Percentiles rank a stretch among this genome's conserved stretches.
Evolutionary conservation across 768 basidiomycete genomes (phyloP).

Genomic region (Clitopilus hobsonii): DNA sequence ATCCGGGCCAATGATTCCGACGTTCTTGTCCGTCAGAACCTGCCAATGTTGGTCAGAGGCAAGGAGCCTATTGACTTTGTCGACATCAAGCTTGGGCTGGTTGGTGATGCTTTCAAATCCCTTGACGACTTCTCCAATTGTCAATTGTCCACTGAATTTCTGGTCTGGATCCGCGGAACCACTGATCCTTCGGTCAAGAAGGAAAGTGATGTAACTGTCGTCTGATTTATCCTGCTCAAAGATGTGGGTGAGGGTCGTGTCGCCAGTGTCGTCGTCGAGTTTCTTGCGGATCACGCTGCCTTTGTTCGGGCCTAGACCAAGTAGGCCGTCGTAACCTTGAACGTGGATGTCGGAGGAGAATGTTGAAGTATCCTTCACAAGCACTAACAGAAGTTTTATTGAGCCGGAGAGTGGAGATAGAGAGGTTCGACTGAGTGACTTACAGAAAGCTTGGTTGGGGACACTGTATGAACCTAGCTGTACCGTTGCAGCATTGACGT

Average conservation of each 20-base stretch:
- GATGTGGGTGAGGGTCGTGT: constrained; percentile 60
- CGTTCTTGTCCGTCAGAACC: constrained; percentile 56
- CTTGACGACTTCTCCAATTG: constrained; percentile 59
- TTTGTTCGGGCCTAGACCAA: constrained; percentile 76
- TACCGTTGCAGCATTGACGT: constrained; percentile 48
- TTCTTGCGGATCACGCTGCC: constrained; percentile 62
- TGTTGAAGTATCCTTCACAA: constrained; percentile 56
- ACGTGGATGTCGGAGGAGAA: constrained; percentile 58
- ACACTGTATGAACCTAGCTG: constrained; percentile 55
- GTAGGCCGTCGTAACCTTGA: constrained; percentile 65
- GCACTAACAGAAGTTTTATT: constrained; percentile 33
- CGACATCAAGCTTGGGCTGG: constrained; percentile 63
- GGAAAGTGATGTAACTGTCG: constrained; percentile 63
- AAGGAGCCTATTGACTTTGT: constrained; percentile 56
- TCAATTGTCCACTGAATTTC: constrained; percentile 57
- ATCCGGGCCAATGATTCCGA: constrained; percentile 74
- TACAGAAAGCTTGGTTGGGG: constrained; percentile 63
- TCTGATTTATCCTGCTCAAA: constrained; percentile 55
- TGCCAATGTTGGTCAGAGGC: constrained; percentile 76
- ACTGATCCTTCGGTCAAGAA: constrained; percentile 48
- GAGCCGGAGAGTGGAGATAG: neutral
- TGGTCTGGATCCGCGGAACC: constrained; percentile 40
- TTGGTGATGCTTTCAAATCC: constrained; percentile 56
- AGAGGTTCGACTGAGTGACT: constrained; percentile 19
- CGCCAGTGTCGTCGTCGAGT: constrained; percentile 41